Conservation (phyloP, 2,329 filamentous ascomycete genomes). For the Paraconiothyrium sp. region DNA sequence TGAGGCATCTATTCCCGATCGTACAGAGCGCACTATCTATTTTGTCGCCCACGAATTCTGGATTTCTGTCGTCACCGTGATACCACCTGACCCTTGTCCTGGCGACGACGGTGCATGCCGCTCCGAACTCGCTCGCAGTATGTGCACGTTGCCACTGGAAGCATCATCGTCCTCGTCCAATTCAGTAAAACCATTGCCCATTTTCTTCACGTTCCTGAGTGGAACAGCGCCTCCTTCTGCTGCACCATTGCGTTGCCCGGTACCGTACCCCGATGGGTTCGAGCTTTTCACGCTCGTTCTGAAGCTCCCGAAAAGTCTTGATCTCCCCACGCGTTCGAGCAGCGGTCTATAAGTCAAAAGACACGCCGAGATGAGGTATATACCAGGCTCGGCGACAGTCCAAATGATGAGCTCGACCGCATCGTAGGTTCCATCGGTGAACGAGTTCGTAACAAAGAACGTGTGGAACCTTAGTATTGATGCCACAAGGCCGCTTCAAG, state of each 20-base stretch:
- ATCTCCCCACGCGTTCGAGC: constrained; percentile 1
- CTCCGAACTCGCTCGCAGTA: background rate
- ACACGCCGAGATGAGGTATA: constrained; percentile 6
- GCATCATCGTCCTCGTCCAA: constrained; percentile 5
- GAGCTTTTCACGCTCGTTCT: constrained; percentile 1
- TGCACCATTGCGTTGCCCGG: background rate
- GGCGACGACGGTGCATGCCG: background rate
- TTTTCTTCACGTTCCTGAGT: constrained; percentile 6
- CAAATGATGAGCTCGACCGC: constrained; percentile 9
- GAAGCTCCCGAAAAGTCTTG: constrained; percentile 1
- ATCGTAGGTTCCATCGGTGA: constrained; percentile 8
- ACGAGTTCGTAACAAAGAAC: constrained; percentile 8
- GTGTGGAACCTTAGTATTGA: constrained; percentile 4
- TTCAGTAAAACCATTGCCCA: constrained; percentile 1
- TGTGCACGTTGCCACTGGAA: constrained; percentile 2
- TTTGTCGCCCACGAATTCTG: constrained; percentile 4
- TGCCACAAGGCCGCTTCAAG: constrained; percentile 1
- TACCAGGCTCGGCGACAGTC: constrained; percentile 3
- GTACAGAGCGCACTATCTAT: background rate
- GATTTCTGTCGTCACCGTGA: constrained; percentile 6
- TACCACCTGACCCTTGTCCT: background rate
- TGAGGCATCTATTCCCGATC: background rate
- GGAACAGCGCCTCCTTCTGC: background rate
- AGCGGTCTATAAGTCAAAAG: constrained; percentile 4
- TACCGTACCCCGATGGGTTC: background rate